Conservation (phyloP, 495 filamentous ascomycete genomes). For the Penicillium waksmanii region DNA sequence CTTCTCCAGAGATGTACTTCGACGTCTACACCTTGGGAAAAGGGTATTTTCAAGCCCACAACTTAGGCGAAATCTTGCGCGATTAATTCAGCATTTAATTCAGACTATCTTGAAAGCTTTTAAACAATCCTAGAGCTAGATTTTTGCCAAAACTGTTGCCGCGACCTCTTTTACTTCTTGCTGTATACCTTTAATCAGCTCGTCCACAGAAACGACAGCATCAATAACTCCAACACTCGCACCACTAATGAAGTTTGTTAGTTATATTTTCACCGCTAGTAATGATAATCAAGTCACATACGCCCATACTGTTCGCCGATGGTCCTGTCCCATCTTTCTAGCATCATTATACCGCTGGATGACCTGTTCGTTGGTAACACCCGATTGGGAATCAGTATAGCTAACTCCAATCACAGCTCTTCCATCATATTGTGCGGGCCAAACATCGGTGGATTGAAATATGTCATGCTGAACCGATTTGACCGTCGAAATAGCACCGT, state of each 20-base stretch:
- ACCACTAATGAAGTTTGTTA: constrained; percentile 17
- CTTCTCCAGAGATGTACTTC: too few relatives aligned
- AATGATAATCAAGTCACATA: constrained; percentile 14
- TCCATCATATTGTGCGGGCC: constrained; percentile 32
- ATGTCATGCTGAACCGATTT: constrained; percentile 28
- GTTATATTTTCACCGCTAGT: background rate
- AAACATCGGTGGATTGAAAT: constrained; percentile 32
- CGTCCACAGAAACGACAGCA: constrained; percentile 18
- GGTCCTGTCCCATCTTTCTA: constrained; percentile 18
- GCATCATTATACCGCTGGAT: constrained; percentile 32
- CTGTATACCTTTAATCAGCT: constrained; percentile 22
- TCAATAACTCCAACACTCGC: constrained; percentile 28
- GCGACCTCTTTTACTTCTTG: constrained; percentile 15
- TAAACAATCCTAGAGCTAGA: background rate
- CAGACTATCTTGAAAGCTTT: background rate
- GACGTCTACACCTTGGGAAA: too few relatives aligned
- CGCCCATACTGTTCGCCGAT: constrained; percentile 32
- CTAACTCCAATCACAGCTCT: constrained; percentile 29
- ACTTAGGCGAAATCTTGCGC: background rate
- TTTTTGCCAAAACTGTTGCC: constrained; percentile 6
- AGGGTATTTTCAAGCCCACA: background rate
- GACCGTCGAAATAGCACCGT: constrained; percentile 29
- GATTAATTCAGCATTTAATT: background rate
- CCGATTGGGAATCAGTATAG: constrained; percentile 20
- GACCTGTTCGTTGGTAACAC: constrained; percentile 25